Percentiles rank a stretch among this genome's conserved stretches.
Evolutionary conservation across 2,329 filamentous ascomycete genomes (phyloP).

Genomic region (Alternaria tenuissima): DNA sequence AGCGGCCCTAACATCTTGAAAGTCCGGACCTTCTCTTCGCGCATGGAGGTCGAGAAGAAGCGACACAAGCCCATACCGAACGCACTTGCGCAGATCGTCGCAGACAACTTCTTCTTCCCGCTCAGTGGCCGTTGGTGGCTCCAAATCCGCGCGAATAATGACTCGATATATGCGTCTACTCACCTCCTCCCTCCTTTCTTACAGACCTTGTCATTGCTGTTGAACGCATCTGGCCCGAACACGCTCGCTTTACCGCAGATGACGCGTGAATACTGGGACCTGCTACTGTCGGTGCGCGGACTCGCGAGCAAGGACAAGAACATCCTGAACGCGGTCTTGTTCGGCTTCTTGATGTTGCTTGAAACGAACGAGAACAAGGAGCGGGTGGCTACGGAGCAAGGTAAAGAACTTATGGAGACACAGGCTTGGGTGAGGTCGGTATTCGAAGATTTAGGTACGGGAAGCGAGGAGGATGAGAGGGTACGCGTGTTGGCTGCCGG

Average conservation of each 20-base stretch:
- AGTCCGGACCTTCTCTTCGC: slow-evolving; percentile 85
- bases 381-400: slow-evolving; percentile 75
- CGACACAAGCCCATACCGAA: slow-evolving; percentile 73
- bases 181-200: slow-evolving; percentile 80
- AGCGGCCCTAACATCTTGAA: slow-evolving; percentile 87
- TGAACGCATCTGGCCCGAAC: slow-evolving; percentile 83
- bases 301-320: slow-evolving; percentile 62
- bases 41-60: slow-evolving; percentile 71
- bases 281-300: slow-evolving; percentile 77
- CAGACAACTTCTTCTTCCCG: slow-evolving; percentile 83
- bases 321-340: slow-evolving; percentile 77
- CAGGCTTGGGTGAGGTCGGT: slow-evolving; percentile 83
- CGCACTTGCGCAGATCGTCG: slow-evolving; percentile 78
- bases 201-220: slow-evolving; percentile 82
- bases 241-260: slow-evolving; percentile 79
- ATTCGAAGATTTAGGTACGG: slow-evolving; percentile 65
- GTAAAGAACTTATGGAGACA: slow-evolving; percentile 82
- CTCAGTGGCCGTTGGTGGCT: slow-evolving; percentile 82
- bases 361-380: slow-evolving; percentile 81
- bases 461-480: slow-evolving; percentile 74
- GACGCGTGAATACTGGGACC: slow-evolving; percentile 82
- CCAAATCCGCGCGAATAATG: slow-evolving; percentile 59
- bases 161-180: slow-evolving; percentile 74
- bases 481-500: slow-evolving; percentile 81
- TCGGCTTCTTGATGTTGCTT: slow-evolving; percentile 79